Conservation (phyloP, 495 filamentous ascomycete genomes). For the Margaritispora aquatica region DNA sequence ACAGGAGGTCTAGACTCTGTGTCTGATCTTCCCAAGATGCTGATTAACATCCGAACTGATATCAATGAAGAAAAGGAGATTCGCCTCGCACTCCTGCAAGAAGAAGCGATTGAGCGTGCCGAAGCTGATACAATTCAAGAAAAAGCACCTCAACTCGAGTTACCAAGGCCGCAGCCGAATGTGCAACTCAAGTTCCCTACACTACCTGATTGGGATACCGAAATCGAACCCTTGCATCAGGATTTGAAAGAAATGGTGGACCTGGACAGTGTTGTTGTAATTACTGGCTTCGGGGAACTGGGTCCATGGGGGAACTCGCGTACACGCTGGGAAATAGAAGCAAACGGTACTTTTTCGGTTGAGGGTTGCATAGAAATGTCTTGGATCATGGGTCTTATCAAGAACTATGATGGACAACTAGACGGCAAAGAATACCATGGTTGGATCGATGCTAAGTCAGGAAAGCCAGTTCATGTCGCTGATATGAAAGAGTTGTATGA, state of each 20-base stretch:
- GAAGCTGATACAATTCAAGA: too few relatives aligned
- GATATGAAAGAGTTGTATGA: slow-evolving; percentile 93
- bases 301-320: slow-evolving; percentile 96
- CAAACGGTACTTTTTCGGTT: slow-evolving; percentile 89
- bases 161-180: too few relatives aligned
- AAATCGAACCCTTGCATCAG: slow-evolving; percentile 75
- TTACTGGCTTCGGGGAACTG: slow-evolving; percentile 91
- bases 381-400: slow-evolving; percentile 99
- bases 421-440: slow-evolving; percentile 91
- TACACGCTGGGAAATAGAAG: slow-evolving; percentile 98
- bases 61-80: slow-evolving; percentile 54
- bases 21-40: slow-evolving; percentile 84
- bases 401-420: slow-evolving; percentile 66
- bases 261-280: slow-evolving; percentile 89
- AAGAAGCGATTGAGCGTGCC: background rate
- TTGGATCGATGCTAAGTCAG: slow-evolving; percentile 90
- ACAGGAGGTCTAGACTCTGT: slow-evolving; percentile 95
- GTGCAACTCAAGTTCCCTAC: slow-evolving; percentile 90
- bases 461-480: slow-evolving; percentile 91
- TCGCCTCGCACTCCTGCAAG: background rate
- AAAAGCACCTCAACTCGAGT: too few relatives aligned
- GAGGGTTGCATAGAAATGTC: slow-evolving; percentile 99
- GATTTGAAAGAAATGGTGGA: slow-evolving; percentile 90
- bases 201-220: slow-evolving; percentile 79
- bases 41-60: slow-evolving; percentile 77